Conservation (phyloP, 371 early-diverging fungal genomes). For the Mucor piriformis region DNA sequence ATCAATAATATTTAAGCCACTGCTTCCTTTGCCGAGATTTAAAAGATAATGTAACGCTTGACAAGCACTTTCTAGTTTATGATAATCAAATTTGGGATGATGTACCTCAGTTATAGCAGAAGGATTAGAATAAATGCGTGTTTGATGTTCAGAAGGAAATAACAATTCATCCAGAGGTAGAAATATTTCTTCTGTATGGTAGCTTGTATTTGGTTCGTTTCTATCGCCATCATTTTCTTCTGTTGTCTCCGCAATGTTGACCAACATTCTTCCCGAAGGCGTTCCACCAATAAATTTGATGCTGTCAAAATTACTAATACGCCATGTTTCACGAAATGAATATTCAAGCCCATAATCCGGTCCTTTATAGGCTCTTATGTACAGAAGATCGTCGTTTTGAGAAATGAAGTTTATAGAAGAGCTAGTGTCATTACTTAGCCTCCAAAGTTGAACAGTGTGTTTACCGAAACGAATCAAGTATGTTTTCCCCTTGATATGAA, state of each 20-base stretch:
- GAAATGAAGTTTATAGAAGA: neutral
- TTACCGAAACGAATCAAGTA: constrained; percentile 13
- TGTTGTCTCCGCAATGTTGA: neutral
- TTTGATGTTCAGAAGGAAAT: neutral
- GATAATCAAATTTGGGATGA: constrained; percentile 1
- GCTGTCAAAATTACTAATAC: neutral
- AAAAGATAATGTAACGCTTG: constrained; percentile 11
- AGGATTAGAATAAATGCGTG: neutral
- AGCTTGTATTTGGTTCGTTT: neutral
- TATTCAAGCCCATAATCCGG: neutral
- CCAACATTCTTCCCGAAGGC: neutral
- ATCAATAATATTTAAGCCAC: neutral
- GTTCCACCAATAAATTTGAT: neutral
- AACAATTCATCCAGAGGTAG: constrained; percentile 2
- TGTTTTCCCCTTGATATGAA: neutral
- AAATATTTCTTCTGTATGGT: constrained; percentile 13
- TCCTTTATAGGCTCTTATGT: constrained; percentile 13
- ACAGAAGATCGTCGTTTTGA: constrained; percentile 1
- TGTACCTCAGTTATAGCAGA: neutral
- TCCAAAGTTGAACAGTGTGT: constrained; percentile 6
- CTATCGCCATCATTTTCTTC: neutral
- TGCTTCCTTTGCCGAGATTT: neutral
- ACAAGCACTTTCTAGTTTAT: constrained; percentile 14
- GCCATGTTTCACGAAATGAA: constrained; percentile 7
- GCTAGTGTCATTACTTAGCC: neutral